A percentile compares a stretch with the other conserved stretches of the same genome.
These are phyloP conservation scores for Brassica cretica DNA, from an alignment of 345 rosid genomes.

Conservation along the genomic window DNA sequence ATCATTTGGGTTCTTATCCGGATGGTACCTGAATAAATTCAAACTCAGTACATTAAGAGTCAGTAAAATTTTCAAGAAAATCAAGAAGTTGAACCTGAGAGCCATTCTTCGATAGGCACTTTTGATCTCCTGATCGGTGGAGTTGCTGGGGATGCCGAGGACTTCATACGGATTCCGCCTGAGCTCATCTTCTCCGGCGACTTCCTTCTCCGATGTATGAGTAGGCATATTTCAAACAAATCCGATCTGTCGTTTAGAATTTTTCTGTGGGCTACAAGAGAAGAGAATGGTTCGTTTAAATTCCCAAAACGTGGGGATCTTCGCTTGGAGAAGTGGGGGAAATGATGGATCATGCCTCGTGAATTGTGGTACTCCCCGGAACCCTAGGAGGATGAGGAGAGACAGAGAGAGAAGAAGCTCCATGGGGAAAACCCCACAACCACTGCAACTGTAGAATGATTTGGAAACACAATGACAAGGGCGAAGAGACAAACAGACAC, in stretches of 20 bases:
- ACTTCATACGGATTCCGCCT: conserved; percentile 88
- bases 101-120: conserved; percentile 93
- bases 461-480: conserved; percentile 32
- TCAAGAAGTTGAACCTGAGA: conserved; percentile 57
- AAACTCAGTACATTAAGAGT: not conserved
- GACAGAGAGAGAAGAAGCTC: conserved; percentile 29
- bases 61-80: not conserved
- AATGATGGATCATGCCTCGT: conserved; percentile 42
- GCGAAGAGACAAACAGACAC: conserved; percentile 25
- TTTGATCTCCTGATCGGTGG: conserved; percentile 93
- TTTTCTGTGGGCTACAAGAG: not conserved
- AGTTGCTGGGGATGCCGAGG: conserved; percentile 64
- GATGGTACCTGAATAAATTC: conserved; percentile 74
- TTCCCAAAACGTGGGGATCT: conserved; percentile 26
- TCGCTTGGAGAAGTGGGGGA: conserved; percentile 32
- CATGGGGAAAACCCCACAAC: conserved; percentile 42
- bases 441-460: conserved; percentile 24
- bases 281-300: conserved; percentile 4
- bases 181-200: conserved; percentile 55
- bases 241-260: not conserved
- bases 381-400: conserved; percentile 28
- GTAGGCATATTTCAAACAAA: conserved; percentile 45
- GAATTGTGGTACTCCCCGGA: conserved; percentile 24
- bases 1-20: conserved; percentile 93
- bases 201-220: conserved; percentile 54